Evolutionary conservation across 306 rosid species (phyloP).

Genomic region (Prosopis cineraria): DNA sequence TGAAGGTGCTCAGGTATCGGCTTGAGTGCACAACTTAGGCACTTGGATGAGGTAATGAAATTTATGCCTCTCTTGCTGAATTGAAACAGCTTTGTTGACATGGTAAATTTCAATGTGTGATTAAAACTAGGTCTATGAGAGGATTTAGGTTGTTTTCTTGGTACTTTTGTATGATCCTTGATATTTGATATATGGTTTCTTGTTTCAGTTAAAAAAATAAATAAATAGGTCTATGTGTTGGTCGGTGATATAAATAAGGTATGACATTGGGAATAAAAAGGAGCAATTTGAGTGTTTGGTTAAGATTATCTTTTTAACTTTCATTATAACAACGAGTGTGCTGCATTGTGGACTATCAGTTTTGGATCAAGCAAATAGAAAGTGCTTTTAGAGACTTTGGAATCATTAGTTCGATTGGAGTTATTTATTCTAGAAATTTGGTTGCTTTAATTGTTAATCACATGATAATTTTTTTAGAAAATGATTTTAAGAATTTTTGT

Average conservation of each 20-base stretch:
- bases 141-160: no score
- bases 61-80: neutral
- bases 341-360: neutral
- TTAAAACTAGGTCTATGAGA: neutral
- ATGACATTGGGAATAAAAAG: neutral
- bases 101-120: neutral
- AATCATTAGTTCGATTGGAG: no score
- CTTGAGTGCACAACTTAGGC: neutral
- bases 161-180: no score
- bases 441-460: no score
- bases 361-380: neutral
- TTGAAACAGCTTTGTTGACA: neutral
- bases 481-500: no score
- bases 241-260: neutral
- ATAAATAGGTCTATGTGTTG: no score
- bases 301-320: neutral
- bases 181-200: no score
- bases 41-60: neutral
- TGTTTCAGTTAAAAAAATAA: no score
- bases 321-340: neutral
- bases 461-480: no score
- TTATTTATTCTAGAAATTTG: no score
- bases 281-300: neutral
- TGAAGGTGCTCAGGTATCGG: constrained; percentile 36
- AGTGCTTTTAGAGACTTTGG: neutral